Evolutionary conservation across 163 green algal species (phyloP).

Genomic region (Scenedesmus sp.): DNA sequence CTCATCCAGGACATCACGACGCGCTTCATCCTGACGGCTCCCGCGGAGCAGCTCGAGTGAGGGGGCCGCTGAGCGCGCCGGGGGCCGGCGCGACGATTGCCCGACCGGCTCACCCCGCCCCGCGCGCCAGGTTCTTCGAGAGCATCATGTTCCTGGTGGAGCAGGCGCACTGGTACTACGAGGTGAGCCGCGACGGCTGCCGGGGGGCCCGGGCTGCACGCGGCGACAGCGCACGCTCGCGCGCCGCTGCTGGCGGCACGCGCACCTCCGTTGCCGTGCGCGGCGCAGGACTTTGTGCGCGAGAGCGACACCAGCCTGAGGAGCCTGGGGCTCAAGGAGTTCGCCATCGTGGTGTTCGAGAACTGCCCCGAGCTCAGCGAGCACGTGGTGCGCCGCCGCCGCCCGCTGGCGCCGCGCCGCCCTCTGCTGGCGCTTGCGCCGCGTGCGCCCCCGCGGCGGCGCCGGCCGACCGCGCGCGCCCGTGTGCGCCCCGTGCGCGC

Average conservation of each 20-base stretch:
- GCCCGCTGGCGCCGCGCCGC: too few relatives aligned
- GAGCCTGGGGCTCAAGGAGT: slow-evolving; percentile 82
- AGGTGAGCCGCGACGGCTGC: slow-evolving; percentile 74
- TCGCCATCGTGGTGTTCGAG: slow-evolving; percentile 83
- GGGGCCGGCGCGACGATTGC: not conserved
- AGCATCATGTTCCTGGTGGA: slow-evolving; percentile 93
- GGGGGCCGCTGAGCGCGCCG: slow-evolving; percentile 14
- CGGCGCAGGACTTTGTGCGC: slow-evolving; percentile 76
- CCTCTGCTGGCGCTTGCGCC: too few relatives aligned
- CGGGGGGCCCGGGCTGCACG: not conserved
- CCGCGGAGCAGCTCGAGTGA: slow-evolving; percentile 79
- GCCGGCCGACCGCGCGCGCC: not conserved
- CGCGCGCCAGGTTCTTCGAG: slow-evolving; percentile 78
- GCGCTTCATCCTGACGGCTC: slow-evolving; percentile 90
- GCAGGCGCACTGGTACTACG: slow-evolving; percentile 96
- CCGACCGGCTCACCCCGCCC: not conserved
- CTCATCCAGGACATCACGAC: slow-evolving; percentile 85
- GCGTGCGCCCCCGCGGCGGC: too few relatives aligned
- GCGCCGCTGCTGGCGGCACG: too few relatives aligned
- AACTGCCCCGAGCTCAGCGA: slow-evolving; percentile 70
- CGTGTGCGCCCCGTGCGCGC: not conserved
- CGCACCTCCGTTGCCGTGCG: too few relatives aligned
- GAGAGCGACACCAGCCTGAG: slow-evolving; percentile 67
- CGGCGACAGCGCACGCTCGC: too few relatives aligned
- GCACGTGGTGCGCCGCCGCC: slow-evolving; percentile 49